Percentiles rank a stretch among this genome's conserved stretches.
phyloP scores from a whole-genome alignment of 1,284 basidiomycete species.

The Tremellales sp. region DNA sequence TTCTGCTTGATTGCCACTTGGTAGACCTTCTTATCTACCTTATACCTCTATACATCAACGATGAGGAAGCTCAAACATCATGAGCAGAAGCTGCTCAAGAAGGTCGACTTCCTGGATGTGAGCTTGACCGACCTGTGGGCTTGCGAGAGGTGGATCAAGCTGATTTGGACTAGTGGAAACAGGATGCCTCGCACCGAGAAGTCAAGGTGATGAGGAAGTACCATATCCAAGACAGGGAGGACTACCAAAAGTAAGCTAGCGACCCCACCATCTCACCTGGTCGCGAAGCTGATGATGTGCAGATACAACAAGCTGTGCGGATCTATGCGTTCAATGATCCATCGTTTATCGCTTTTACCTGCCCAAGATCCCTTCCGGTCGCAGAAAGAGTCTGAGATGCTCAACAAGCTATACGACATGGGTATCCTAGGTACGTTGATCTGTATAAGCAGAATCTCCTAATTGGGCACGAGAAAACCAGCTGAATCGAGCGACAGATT shows the following conservation, averaged over 20 bases:
- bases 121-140: no score
- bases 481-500: slow-evolving; percentile 49
- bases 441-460: no score
- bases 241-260: slow-evolving; percentile 78
- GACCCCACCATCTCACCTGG: not conserved
- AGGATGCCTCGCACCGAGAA: slow-evolving; percentile 87
- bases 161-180: slow-evolving; percentile 98
- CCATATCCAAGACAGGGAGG: slow-evolving; percentile 89
- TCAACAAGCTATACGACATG: slow-evolving; percentile 96
- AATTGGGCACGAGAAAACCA: not conserved
- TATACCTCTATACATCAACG: slow-evolving; percentile 46
- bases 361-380: slow-evolving; percentile 83
- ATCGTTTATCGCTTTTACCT: slow-evolving; percentile 81
- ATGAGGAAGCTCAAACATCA: slow-evolving; percentile 91
- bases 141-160: no score
- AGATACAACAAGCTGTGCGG: slow-evolving; percentile 97
- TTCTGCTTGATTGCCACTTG: slow-evolving; percentile 1
- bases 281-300: slow-evolving; percentile 3
- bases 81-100: slow-evolving; percentile 89
- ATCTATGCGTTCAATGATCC: slow-evolving; percentile 75
- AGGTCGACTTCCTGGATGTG: slow-evolving; percentile 88
- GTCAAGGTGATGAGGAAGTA: slow-evolving; percentile 93
- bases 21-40: not conserved
- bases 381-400: slow-evolving; percentile 78
- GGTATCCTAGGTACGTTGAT: slow-evolving; percentile 65